phyloP scores from a whole-genome alignment of 345 rosid species.

The Gossypium sturtianum region DNA sequence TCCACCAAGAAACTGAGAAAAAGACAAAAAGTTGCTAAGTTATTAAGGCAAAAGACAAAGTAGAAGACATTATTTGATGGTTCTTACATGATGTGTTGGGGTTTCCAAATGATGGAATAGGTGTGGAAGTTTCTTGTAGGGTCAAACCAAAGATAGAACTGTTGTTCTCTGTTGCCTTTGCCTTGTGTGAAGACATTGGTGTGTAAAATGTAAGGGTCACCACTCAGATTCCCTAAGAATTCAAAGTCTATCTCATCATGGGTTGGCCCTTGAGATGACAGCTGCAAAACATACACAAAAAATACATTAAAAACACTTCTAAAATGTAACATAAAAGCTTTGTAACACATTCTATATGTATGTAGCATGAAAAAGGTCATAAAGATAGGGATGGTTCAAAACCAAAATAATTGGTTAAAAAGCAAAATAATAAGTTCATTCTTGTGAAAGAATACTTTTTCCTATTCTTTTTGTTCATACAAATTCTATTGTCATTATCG shows the following conservation, averaged over 20 bases:
- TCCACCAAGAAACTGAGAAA: slow-evolving; percentile 45
- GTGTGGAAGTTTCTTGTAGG: slow-evolving; percentile 71
- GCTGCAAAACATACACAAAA: slow-evolving; percentile 21
- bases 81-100: slow-evolving; percentile 47
- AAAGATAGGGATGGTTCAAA: not conserved
- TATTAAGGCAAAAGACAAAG: not conserved
- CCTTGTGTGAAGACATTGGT: slow-evolving; percentile 63
- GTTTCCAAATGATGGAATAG: slow-evolving; percentile 66
- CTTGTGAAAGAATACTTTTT: not conserved
- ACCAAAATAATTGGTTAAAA: not conserved
- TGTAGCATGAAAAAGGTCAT: not conserved
- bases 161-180: slow-evolving; percentile 66
- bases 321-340: too few species aligned
- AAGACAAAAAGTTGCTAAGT: too few species aligned
- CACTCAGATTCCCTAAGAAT: slow-evolving; percentile 60
- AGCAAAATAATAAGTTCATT: not conserved
- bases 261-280: slow-evolving; percentile 46
- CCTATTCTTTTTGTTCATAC: not conserved
- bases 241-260: slow-evolving; percentile 73
- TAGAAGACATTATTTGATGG: not conserved
- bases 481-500: too few species aligned
- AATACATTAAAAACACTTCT: not conserved
- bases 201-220: slow-evolving; percentile 61
- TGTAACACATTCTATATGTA: too few species aligned
- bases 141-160: slow-evolving; percentile 69